Evolutionary conservation across 1,139 yeast genomes (phyloP).

Genomic region (Diutina rugosa): DNA sequence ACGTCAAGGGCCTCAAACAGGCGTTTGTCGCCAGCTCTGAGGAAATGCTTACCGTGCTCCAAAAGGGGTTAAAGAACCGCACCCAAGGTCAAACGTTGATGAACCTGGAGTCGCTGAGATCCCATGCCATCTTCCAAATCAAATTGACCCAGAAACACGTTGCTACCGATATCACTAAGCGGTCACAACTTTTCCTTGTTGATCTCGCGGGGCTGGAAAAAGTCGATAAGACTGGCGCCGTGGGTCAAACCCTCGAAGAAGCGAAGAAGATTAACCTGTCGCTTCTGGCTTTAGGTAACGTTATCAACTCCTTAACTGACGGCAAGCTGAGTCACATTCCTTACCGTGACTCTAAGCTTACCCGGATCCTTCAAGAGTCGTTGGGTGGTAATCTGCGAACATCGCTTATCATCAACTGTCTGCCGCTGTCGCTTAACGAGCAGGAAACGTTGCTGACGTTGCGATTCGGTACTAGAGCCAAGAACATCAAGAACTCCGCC

Average conservation of each 20-base stretch:
- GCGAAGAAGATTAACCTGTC: constrained; percentile 78
- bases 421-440: constrained; percentile 51
- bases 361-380: constrained; percentile 74
- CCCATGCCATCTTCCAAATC: constrained; percentile 71
- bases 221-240: constrained; percentile 70
- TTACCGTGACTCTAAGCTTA: constrained; percentile 77
- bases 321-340: constrained; percentile 57
- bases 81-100: constrained; percentile 54
- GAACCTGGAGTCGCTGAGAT: constrained; percentile 69
- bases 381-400: constrained; percentile 84
- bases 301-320: constrained; percentile 68
- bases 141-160: constrained; percentile 46
- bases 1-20: constrained; percentile 56
- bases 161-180: constrained; percentile 43
- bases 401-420: constrained; percentile 64
- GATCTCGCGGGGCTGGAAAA: constrained; percentile 89
- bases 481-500: constrained; percentile 54
- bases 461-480: constrained; percentile 73
- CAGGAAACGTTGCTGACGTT: constrained; percentile 66
- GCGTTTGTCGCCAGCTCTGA: constrained; percentile 44
- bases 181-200: constrained; percentile 62
- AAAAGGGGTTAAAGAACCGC: constrained; percentile 42
- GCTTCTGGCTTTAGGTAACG: constrained; percentile 67
- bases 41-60: constrained; percentile 46
- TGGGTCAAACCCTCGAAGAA: constrained; percentile 64